phyloP scores from a whole-genome alignment of 768 basidiomycete genomes.

The Gyrodon lividus region DNA sequence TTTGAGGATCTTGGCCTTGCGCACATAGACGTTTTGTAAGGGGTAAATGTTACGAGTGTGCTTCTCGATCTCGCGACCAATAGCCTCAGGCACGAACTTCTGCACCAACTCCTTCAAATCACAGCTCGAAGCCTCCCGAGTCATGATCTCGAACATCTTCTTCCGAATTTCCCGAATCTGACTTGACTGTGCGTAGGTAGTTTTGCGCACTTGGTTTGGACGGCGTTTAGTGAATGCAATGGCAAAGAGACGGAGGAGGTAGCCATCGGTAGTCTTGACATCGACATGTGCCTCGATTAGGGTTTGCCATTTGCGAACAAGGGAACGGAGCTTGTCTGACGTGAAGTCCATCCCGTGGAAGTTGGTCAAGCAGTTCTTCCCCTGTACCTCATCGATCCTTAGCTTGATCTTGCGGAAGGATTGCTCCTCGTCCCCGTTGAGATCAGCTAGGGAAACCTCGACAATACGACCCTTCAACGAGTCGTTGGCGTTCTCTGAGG shows the following conservation, averaged over 20 bases:
- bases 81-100: conserved; percentile 99
- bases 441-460: conserved; percentile 94
- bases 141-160: conserved; percentile 99
- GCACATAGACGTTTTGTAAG: conserved; percentile 97
- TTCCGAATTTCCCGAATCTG: conserved; percentile 97
- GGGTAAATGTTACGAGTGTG: conserved; percentile 95
- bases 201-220: conserved; percentile 96
- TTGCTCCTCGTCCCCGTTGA: conserved; percentile 99
- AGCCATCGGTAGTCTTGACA: conserved; percentile 98
- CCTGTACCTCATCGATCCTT: conserved; percentile 93
- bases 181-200: conserved; percentile 93
- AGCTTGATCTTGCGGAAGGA: conserved; percentile 99
- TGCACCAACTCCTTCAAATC: conserved; percentile 98
- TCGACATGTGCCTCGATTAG: conserved; percentile 99
- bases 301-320: conserved; percentile 99
- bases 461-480: conserved; percentile 95
- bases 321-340: conserved; percentile 98
- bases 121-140: conserved; percentile 89
- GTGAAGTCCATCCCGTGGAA: conserved; percentile 99
- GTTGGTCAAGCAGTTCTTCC: conserved; percentile 99
- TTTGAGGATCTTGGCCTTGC: conserved; percentile 99
- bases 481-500: conserved; percentile 94
- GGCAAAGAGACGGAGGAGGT: conserved; percentile 97
- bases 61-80: conserved; percentile 99
- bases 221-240: conserved; percentile 99